Evolutionary conservation across 2,329 filamentous ascomycete species (phyloP).

Genomic region (Arthrocladium fulminans): DNA sequence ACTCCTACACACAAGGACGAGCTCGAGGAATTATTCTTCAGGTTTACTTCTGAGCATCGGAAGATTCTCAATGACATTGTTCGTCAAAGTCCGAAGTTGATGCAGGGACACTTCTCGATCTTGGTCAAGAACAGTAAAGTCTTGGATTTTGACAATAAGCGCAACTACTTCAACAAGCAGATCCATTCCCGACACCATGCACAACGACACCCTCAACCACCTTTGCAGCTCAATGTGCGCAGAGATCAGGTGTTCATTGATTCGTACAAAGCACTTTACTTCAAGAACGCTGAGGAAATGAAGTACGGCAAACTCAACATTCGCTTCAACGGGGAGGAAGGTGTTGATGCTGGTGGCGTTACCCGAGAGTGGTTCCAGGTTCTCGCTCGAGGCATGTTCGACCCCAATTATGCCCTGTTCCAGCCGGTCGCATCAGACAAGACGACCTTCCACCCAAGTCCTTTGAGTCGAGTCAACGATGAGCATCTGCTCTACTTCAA

Average conservation of each 20-base stretch:
- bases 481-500: slow-evolving; percentile 99
- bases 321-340: slow-evolving; percentile 92
- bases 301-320: slow-evolving; percentile 99
- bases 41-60: slow-evolving; percentile 92
- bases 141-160: slow-evolving; percentile 97
- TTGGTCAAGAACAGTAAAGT: slow-evolving; percentile 98
- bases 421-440: slow-evolving; percentile 93
- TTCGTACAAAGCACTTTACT: slow-evolving; percentile 96
- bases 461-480: slow-evolving; percentile 83
- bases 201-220: slow-evolving; percentile 61
- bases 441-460: slow-evolving; percentile 97
- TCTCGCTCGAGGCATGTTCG: slow-evolving; percentile 95
- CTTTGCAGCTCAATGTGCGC: slow-evolving; percentile 79
- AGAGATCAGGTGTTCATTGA: slow-evolving; percentile 96
- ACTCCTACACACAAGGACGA: slow-evolving; percentile 22
- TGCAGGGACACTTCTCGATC: slow-evolving; percentile 76
- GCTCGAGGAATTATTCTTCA: slow-evolving; percentile 90
- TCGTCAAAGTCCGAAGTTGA: slow-evolving; percentile 90
- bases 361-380: slow-evolving; percentile 99
- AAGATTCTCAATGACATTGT: slow-evolving; percentile 97
- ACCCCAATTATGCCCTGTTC: slow-evolving; percentile 93
- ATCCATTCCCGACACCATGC: slow-evolving; percentile 69
- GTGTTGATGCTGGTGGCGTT: slow-evolving; percentile 93
- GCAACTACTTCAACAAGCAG: slow-evolving; percentile 94
- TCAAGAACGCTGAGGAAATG: slow-evolving; percentile 93